These are phyloP conservation scores for Puccinia horiana DNA, from an alignment of 1,284 basidiomycete species.

Conservation along the genomic window DNA sequence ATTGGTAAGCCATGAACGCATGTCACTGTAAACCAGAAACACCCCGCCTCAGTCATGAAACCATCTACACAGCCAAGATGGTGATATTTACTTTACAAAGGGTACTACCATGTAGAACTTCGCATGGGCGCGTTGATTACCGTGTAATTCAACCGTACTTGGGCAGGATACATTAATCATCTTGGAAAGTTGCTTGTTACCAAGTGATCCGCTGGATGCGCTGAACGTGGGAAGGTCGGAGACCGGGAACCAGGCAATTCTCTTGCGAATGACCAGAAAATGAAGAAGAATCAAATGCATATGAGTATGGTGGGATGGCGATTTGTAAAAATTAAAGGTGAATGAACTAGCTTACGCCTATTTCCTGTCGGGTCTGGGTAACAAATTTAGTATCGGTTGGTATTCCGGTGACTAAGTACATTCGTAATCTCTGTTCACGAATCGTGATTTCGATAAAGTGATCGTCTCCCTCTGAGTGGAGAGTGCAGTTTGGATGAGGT, in stretches of 20 bases:
- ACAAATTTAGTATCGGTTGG: constrained; percentile 85
- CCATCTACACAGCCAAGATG: not conserved
- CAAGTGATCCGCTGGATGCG: constrained; percentile 67
- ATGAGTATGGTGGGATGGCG: constrained; percentile 38
- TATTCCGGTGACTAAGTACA: constrained; percentile 89
- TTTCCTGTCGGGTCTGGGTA: constrained; percentile 95
- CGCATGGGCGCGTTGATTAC: constrained; percentile 60
- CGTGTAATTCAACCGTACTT: constrained; percentile 62
- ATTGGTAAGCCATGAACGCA: constrained; percentile 41
- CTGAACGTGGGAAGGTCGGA: constrained; percentile 86
- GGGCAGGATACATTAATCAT: constrained; percentile 58
- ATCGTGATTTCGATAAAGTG: constrained; percentile 83
- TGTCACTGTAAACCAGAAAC: constrained; percentile 17
- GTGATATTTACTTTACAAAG: constrained; percentile 72
- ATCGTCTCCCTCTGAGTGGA: constrained; percentile 53
- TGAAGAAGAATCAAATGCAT: constrained; percentile 10
- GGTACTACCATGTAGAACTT: constrained; percentile 96
- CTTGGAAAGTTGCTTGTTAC: constrained; percentile 59
- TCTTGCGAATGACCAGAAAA: constrained; percentile 65
- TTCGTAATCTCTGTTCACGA: constrained; percentile 77
- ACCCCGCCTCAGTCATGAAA: not conserved
- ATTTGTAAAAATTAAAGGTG: constrained; percentile 11
- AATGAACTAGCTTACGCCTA: constrained; percentile 71
- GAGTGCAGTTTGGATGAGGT: constrained; percentile 48
- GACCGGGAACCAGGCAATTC: constrained; percentile 94